Conservation (phyloP, 768 basidiomycete genomes). For the Amanita thiersii region DNA sequence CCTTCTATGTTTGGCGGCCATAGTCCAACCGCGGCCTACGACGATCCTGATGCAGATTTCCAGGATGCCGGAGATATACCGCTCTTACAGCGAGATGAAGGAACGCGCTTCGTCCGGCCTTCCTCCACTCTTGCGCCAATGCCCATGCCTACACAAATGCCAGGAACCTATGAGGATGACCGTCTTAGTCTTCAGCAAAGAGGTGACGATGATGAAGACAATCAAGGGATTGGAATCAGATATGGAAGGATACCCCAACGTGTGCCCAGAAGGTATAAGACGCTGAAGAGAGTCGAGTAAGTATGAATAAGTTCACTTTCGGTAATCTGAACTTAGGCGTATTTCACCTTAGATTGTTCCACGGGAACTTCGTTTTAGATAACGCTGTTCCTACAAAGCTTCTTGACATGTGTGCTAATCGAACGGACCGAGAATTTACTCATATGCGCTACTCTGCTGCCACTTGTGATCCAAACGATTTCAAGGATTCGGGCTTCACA, state of each 20-base stretch:
- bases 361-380: slow-evolving; percentile 91
- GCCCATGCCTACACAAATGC: slow-evolving; percentile 23
- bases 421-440: slow-evolving; percentile 84
- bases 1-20: slow-evolving; percentile 8
- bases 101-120: not conserved
- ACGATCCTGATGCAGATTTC: slow-evolving; percentile 31
- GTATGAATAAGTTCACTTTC: slow-evolving; percentile 28
- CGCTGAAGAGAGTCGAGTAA: slow-evolving; percentile 85
- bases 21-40: slow-evolving; percentile 17
- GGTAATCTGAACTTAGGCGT: not conserved
- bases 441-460: slow-evolving; percentile 96
- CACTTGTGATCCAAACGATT: slow-evolving; percentile 94
- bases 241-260: slow-evolving; percentile 91
- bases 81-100: slow-evolving; percentile 39
- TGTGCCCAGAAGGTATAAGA: slow-evolving; percentile 86
- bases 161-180: slow-evolving; percentile 36
- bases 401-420: slow-evolving; percentile 70
- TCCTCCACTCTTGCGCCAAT: slow-evolving; percentile 18
- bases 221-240: slow-evolving; percentile 50
- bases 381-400: slow-evolving; percentile 87
- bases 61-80: slow-evolving; percentile 62
- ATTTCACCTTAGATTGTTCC: slow-evolving; percentile 62
- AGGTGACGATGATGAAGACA: slow-evolving; percentile 4
- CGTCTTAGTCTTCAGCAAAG: slow-evolving; percentile 14
- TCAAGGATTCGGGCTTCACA: slow-evolving; percentile 74